Evolutionary conservation across 768 basidiomycete genomes (phyloP).

Genomic region (Auriscalpium vulgare): DNA sequence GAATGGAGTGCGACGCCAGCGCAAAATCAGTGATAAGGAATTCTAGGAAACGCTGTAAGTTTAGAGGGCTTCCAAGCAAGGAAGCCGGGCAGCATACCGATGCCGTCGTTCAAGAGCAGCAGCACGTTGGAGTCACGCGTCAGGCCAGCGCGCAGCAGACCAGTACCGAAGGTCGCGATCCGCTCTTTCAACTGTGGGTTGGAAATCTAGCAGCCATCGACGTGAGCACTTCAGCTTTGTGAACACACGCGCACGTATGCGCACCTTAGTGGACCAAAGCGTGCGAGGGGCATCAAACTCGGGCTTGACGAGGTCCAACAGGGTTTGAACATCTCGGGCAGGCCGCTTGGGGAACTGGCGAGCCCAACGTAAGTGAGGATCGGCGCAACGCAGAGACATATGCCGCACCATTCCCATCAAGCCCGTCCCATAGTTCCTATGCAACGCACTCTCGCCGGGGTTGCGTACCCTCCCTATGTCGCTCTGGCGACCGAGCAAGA

Average conservation of each 20-base stretch:
- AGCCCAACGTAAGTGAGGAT: not conserved
- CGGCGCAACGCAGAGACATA: not conserved
- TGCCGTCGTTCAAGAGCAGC: conserved; percentile 69
- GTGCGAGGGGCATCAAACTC: conserved; percentile 63
- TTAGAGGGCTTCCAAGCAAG: not conserved
- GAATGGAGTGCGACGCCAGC: conserved; percentile 59
- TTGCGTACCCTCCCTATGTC: conserved; percentile 80
- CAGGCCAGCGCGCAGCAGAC: conserved; percentile 51
- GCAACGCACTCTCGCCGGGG: conserved; percentile 76
- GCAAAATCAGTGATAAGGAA: conserved; percentile 78
- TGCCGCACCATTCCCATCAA: conserved; percentile 66
- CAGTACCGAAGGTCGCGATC: conserved; percentile 65
- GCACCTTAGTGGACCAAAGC: conserved; percentile 73
- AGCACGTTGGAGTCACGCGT: conserved; percentile 58
- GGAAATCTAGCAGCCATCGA: conserved; percentile 46
- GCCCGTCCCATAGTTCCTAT: conserved; percentile 86
- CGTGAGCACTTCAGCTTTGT: not conserved
- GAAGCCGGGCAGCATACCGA: conserved; percentile 40
- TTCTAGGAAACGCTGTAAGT: conserved; percentile 33
- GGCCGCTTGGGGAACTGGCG: conserved; percentile 67
- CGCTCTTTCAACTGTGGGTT: conserved; percentile 66
- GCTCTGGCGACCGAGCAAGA: conserved; percentile 86
- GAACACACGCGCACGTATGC: conserved; percentile 4
- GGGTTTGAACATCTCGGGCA: conserved; percentile 58
- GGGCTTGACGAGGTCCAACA: conserved; percentile 58